phyloP scores from a whole-genome alignment of 2,329 filamentous ascomycete species.

The Colletotrichum euphorbiae region DNA sequence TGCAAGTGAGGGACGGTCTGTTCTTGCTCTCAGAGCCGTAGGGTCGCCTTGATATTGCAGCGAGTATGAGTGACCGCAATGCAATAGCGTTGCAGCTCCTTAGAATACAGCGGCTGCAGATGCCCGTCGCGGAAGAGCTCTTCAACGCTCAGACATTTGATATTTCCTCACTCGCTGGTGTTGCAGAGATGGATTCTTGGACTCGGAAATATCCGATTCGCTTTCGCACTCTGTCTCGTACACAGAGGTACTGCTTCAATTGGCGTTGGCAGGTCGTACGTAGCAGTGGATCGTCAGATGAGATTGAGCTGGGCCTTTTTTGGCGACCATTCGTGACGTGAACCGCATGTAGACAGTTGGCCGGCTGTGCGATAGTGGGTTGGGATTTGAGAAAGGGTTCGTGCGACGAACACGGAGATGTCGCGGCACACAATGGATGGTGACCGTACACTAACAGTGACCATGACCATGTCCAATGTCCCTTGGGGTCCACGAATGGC shows the following conservation, averaged over 20 bases:
- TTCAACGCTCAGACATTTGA: neutral
- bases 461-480: neutral
- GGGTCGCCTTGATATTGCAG: neutral
- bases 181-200: neutral
- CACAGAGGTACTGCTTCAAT: neutral
- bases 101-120: neutral
- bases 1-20: too few relatives aligned
- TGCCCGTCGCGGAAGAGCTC: neutral
- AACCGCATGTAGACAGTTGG: slow-evolving; percentile 14
- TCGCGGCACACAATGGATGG: neutral
- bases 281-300: neutral
- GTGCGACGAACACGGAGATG: slow-evolving; percentile 21
- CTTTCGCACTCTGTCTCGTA: neutral
- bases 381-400: neutral
- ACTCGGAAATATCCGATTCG: neutral
- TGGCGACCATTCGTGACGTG: slow-evolving; percentile 3
- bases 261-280: neutral
- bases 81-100: neutral
- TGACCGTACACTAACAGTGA: neutral
- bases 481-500: slow-evolving; percentile 7
- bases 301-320: neutral
- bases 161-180: neutral
- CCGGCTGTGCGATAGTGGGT: slow-evolving; percentile 8
- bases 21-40: neutral
- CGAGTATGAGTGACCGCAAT: neutral